These are phyloP conservation scores for Tuber brumale DNA, from an alignment of 495 filamentous ascomycete genomes.

Conservation along the genomic window DNA sequence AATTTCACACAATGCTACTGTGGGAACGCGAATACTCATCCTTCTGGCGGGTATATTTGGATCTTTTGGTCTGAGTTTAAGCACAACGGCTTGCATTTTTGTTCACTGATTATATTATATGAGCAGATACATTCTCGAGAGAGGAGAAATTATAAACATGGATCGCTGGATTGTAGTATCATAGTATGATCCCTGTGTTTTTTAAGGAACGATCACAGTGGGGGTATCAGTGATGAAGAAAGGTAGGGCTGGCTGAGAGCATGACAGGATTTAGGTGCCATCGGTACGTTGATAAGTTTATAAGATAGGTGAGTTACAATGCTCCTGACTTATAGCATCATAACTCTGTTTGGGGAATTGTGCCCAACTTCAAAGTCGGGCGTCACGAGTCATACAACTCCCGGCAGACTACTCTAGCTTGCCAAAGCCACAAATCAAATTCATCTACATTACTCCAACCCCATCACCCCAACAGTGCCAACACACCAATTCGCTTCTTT, in stretches of 20 bases:
- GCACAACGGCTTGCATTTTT: not conserved
- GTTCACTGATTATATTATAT: too few species aligned
- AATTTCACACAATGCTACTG: not conserved
- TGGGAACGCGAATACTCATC: not conserved
- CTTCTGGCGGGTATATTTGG: not conserved
- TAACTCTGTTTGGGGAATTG: not conserved
- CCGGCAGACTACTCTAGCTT: not conserved
- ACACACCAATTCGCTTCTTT: not conserved
- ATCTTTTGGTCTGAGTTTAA: not conserved
- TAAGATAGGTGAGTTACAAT: not conserved
- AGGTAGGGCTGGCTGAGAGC: not conserved
- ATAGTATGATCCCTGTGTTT: not conserved
- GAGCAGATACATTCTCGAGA: not conserved
- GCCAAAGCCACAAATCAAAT: not conserved
- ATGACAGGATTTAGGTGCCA: not conserved
- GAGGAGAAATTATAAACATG: not conserved
- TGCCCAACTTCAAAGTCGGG: not conserved
- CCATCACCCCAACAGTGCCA: too few species aligned
- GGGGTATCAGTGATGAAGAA: not conserved
- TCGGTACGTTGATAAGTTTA: not conserved
- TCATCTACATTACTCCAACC: not conserved
- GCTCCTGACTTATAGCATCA: not conserved
- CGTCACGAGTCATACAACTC: not conserved
- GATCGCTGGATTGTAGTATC: not conserved
- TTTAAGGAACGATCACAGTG: not conserved